A percentile compares a stretch with the other conserved stretches of the same genome.
These are phyloP conservation scores for Rostrohypoxylon terebratum DNA, from an alignment of 495 filamentous ascomycete genomes.

Conservation along the genomic window DNA sequence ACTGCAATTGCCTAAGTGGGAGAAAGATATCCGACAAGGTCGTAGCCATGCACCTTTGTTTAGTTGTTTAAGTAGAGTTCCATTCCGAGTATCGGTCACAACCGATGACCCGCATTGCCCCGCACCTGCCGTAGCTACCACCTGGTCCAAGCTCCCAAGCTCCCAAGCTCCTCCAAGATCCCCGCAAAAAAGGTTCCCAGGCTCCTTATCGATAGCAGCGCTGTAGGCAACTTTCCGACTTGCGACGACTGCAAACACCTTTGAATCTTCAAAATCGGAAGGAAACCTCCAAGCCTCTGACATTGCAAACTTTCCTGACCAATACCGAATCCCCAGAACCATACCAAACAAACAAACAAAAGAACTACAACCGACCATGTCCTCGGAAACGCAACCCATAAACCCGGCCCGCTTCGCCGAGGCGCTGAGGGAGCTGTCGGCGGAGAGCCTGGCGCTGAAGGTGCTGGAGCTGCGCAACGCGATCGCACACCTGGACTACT, in stretches of 20 bases:
- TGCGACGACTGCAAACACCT: constrained; percentile 38
- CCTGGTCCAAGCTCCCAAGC: neutral
- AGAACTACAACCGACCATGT: constrained; percentile 50
- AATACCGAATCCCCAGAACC: neutral
- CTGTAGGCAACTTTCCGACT: constrained; percentile 38
- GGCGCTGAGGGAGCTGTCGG: constrained; percentile 77
- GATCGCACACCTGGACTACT: constrained; percentile 82
- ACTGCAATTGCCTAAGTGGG: constrained; percentile 18
- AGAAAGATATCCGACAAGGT: constrained; percentile 5
- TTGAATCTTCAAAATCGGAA: neutral
- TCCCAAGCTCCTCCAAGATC: constrained; percentile 31
- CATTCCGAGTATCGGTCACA: constrained; percentile 22
- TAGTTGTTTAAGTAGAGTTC: no score
- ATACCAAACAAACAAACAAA: neutral
- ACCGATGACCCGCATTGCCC: constrained; percentile 10
- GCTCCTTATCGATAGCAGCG: constrained; percentile 31
- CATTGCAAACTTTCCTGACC: neutral
- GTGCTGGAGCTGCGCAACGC: constrained; percentile 83
- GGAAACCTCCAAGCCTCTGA: neutral
- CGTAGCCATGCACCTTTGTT: constrained; percentile 3
- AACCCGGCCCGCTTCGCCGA: constrained; percentile 71
- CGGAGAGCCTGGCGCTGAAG: constrained; percentile 80
- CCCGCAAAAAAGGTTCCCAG: constrained; percentile 23
- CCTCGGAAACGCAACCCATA: constrained; percentile 67
- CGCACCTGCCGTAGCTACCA: constrained; percentile 4